Evolutionary conservation across 1,284 basidiomycete species (phyloP), one percentile per base, ranked within the genome.

Genomic region (Cryptococcus sp.): DNA sequence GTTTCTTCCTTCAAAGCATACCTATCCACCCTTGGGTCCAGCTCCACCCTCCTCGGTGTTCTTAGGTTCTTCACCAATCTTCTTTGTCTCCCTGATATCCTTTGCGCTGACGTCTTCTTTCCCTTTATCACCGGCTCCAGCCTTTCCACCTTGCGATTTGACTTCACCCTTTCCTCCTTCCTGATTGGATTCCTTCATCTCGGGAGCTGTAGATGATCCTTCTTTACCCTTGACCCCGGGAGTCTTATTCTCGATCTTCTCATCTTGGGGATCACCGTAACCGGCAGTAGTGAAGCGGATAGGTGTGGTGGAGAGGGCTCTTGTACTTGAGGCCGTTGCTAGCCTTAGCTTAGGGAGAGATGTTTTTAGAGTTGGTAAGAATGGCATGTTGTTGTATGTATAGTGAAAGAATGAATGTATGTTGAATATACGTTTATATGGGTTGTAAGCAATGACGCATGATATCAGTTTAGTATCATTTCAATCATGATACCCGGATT

Each of bases 1-100:
- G 5, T 5, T 28, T 11, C 14, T 28, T 28, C 28, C 4, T 28
- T 11, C 14, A 16, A 40, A 40, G 7, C 21, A n/a, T 7, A 37
- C 36, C 49, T 61, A 66, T 52, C 66, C 66, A 13, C 66, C 66
- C 39, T 62, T 64, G 21, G 64, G 62, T 36, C 63, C 65, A 4
- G 63, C 54, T 14, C 61, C 63, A 11, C 59, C 59, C 21, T 53
- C 53, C 43, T 63, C 57, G 43, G 58, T 57, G 46, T 69, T 59
- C 64, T 66, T 65, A 1, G 66, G 64, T 24, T 57, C 53, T 47
- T 67, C 59, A 9, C 66, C 66, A n/a, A 69, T 36, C 50, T 65
- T 65, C 56, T 69, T 69, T 11, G 64, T 69, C 59, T 69, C 64
- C 31, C 51, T 57, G 31, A 63, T 56, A 48, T 62, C 58, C 41